A percentile compares a stretch with the other conserved stretches of the same genome.
These are phyloP conservation scores for Boletus bicolor DNA, from an alignment of 768 basidiomycete genomes.

Conservation along the genomic window DNA sequence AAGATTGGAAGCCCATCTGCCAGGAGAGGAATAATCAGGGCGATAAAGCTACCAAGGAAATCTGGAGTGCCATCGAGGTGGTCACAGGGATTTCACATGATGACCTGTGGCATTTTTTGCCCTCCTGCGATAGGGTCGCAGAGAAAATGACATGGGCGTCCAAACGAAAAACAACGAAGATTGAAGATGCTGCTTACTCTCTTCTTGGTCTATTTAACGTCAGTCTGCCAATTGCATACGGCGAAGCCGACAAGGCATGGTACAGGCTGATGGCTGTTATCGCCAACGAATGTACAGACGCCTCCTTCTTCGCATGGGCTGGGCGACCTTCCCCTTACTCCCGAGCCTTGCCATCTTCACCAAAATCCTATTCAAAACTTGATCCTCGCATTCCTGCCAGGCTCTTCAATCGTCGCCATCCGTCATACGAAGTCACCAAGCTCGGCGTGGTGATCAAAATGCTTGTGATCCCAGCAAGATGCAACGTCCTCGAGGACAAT, in stretches of 20 bases:
- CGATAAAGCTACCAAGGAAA: constrained; percentile 10
- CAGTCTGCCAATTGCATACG: constrained; percentile 23
- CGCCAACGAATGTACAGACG: constrained; percentile 11
- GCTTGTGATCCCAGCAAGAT: constrained; percentile 6
- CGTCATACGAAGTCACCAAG: constrained; percentile 13
- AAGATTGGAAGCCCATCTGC: constrained; percentile 17
- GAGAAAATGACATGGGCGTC: constrained; percentile 27
- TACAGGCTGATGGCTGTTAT: constrained; percentile 17
- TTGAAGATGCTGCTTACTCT: constrained; percentile 26
- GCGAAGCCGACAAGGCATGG: constrained; percentile 24
- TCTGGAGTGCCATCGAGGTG: constrained; percentile 5
- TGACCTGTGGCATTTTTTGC: constrained; percentile 11
- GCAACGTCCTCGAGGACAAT: constrained; percentile 9
- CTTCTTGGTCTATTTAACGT: constrained; percentile 25
- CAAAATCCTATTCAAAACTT: constrained; percentile 6
- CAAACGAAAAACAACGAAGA: constrained; percentile 20
- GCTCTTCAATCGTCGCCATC: constrained; percentile 4
- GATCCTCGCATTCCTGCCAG: background rate
- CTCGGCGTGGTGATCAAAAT: constrained; percentile 10
- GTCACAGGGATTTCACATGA: constrained; percentile 15
- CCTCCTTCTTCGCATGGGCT: constrained; percentile 15
- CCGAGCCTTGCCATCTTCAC: constrained; percentile 9
- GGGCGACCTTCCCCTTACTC: constrained; percentile 13
- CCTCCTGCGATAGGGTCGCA: constrained; percentile 10
- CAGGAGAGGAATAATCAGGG: background rate